phyloP scores from a whole-genome alignment of 495 filamentous ascomycete species.

The Aspergillus cavernicola region DNA sequence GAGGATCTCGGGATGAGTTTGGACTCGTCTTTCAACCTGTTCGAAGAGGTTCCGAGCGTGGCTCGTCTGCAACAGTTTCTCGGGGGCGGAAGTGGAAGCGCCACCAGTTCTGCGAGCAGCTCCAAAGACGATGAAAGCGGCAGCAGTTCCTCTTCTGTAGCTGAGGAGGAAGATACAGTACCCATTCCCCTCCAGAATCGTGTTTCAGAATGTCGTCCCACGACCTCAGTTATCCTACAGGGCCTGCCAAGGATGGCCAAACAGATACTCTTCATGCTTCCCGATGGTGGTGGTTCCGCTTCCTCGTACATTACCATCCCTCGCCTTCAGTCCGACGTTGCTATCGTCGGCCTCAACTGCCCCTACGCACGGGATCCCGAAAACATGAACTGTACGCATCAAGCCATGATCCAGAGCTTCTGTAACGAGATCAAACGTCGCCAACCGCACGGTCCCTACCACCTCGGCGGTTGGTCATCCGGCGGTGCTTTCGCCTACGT shows the following conservation, averaged over 20 bases:
- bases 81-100: neutral
- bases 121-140: neutral
- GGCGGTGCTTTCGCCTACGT: slow-evolving; percentile 45
- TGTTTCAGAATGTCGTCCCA: neutral
- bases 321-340: neutral
- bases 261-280: slow-evolving; percentile 32
- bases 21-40: slow-evolving; percentile 44
- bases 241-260: slow-evolving; percentile 23
- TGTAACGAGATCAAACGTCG: slow-evolving; percentile 60
- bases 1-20: slow-evolving; percentile 37
- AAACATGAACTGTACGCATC: neutral
- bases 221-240: slow-evolving; percentile 23
- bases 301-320: slow-evolving; percentile 15
- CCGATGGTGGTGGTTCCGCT: slow-evolving; percentile 28
- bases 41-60: slow-evolving; percentile 13
- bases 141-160: neutral
- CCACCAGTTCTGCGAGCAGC: neutral
- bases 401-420: slow-evolving; percentile 47
- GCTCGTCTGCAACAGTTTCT: neutral
- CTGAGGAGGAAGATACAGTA: neutral
- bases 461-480: slow-evolving; percentile 55
- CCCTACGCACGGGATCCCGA: slow-evolving; percentile 7
- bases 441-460: slow-evolving; percentile 64
- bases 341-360: slow-evolving; percentile 14
- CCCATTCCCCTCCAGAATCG: too few species aligned